These are phyloP conservation scores for Globisporangium alternatum DNA, from an alignment of 352 stramenopile genomes.

Conservation along the genomic window DNA sequence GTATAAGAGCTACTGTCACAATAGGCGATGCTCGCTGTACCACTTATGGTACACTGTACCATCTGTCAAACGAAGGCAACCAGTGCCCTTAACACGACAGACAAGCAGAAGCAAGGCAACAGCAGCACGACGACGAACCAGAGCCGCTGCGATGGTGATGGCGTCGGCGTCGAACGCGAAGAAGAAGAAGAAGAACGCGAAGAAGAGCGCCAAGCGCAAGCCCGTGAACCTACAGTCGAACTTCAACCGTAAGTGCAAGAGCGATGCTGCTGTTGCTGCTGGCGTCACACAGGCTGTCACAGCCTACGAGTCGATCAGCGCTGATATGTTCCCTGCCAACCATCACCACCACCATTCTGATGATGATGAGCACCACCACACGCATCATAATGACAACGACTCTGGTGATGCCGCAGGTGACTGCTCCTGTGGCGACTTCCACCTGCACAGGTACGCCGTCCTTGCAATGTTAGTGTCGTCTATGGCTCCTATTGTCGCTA, in stretches of 20 bases:
- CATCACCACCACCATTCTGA: conserved; percentile 14
- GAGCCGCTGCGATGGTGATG: conserved; percentile 56
- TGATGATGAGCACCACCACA: conserved; percentile 18
- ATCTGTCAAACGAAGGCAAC: not conserved
- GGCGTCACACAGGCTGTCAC: not conserved
- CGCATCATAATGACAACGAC: conserved; percentile 22
- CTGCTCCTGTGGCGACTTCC: conserved; percentile 65
- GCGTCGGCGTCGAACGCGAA: conserved; percentile 38
- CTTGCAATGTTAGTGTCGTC: not conserved
- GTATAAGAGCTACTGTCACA: too few species aligned
- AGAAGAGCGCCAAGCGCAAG: conserved; percentile 74
- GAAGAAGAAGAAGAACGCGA: conserved; percentile 67
- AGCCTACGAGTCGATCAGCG: conserved; percentile 35
- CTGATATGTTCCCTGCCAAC: conserved; percentile 83
- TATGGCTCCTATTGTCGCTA: not conserved
- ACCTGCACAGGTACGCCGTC: conserved; percentile 70
- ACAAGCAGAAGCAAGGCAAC: too few species aligned
- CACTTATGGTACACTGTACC: not conserved
- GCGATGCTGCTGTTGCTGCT: conserved; percentile 4
- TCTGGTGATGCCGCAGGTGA: conserved; percentile 55
- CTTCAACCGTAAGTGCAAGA: conserved; percentile 81
- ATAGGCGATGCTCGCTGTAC: too few species aligned
- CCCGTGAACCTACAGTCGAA: conserved; percentile 82
- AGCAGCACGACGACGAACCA: too few species aligned
- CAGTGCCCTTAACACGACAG: not conserved